Percentiles rank a stretch among this genome's conserved stretches.
Evolutionary conservation across 768 basidiomycete genomes (phyloP).

Genomic region (Porphyrellus cyaneotinctus): DNA sequence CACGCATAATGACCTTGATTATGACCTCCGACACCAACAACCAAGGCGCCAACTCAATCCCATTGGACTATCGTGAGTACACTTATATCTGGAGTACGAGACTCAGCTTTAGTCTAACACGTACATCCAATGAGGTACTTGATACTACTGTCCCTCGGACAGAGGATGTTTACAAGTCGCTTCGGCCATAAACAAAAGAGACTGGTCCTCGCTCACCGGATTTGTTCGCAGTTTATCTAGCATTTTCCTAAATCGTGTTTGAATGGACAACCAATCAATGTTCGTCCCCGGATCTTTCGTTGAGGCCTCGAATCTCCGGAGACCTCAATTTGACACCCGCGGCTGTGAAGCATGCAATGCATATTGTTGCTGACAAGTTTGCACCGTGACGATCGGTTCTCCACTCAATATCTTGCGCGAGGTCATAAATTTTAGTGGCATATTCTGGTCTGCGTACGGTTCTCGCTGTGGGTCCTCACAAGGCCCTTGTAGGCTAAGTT

Average conservation of each 20-base stretch:
- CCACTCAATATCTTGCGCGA: no score
- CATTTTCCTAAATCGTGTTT: background rate
- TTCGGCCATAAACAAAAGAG: conserved; percentile 52
- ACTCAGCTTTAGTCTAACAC: background rate
- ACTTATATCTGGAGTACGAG: no score
- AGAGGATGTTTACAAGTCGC: conserved; percentile 49
- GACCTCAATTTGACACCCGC: conserved; percentile 57
- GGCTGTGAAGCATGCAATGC: conserved; percentile 47
- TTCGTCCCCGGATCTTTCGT: conserved; percentile 68
- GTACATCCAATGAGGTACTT: background rate
- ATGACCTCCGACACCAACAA: no score
- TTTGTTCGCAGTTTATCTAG: conserved; percentile 53
- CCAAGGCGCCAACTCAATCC: no score
- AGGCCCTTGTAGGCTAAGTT: background rate
- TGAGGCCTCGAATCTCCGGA: conserved; percentile 63
- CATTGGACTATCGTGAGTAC: no score
- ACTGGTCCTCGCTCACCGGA: conserved; percentile 53
- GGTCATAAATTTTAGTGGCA: conserved; percentile 40
- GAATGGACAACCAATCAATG: conserved; percentile 37
- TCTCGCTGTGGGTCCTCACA: conserved; percentile 42
- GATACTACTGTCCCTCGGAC: conserved; percentile 1
- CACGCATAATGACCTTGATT: no score
- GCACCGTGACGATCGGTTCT: background rate
- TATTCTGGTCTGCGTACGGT: conserved; percentile 50
- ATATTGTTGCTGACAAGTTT: background rate